Conservation (phyloP, 1,139 yeast genomes). For the Hyphopichia fennica region DNA sequence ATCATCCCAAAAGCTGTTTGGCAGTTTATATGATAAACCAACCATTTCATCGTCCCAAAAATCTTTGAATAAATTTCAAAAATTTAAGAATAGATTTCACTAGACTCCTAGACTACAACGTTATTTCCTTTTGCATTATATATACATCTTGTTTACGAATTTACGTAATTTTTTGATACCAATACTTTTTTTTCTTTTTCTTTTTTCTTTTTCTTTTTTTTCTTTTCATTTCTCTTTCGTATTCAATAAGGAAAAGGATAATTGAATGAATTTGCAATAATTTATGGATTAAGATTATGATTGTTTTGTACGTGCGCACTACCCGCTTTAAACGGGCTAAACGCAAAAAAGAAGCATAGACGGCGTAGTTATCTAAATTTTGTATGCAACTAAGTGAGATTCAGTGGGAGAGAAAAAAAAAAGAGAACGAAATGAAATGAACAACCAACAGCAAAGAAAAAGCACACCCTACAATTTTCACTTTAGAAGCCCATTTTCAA, state of each 20-base stretch:
- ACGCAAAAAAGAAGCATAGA: no score
- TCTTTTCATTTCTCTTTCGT: no score
- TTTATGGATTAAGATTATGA: no score
- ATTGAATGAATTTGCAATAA: no score
- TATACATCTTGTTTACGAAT: neutral
- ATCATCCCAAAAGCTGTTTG: conserved; percentile 40
- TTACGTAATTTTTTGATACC: neutral
- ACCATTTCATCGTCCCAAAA: conserved; percentile 48
- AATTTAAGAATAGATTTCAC: conserved; percentile 29
- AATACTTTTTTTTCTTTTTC: neutral
- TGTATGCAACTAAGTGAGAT: no score
- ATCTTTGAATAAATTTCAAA: conserved; percentile 29
- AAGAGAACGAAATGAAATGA: neutral
- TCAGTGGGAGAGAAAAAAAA: no score
- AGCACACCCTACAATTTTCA: no score
- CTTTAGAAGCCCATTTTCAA: no score
- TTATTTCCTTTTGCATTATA: neutral
- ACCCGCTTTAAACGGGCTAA: neutral
- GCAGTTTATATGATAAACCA: conserved; percentile 37
- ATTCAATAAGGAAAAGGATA: no score
- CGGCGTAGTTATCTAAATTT: no score
- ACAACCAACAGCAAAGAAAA: neutral
- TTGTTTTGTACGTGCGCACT: neutral
- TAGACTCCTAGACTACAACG: no score
- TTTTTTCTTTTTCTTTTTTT: no score